Percentiles rank a stretch among this genome's conserved stretches.
Conservation (phyloP, 2,329 filamentous ascomycete species). For the Fusarium coicis region DNA sequence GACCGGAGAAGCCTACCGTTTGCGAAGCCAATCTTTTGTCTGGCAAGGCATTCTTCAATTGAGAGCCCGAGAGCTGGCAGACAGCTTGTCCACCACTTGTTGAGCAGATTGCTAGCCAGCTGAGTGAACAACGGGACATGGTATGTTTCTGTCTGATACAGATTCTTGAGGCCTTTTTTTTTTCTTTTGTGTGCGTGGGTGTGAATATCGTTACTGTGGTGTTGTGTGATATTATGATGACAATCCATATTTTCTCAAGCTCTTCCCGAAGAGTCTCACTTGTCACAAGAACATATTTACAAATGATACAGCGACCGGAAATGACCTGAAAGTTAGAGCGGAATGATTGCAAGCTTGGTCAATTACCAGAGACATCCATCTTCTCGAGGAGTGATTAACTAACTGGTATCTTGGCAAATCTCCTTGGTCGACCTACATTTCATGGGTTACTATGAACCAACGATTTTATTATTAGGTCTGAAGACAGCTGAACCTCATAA, state of each 20-base stretch:
- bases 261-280: not conserved
- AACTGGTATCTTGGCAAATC: not conserved
- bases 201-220: not conserved
- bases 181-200: not conserved
- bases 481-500: not conserved
- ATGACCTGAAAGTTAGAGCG: not conserved
- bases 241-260: not conserved
- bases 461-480: not conserved
- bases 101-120: not conserved
- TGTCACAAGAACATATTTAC: not conserved
- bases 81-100: not conserved
- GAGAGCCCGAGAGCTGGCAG: slow-evolving; percentile 1
- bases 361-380: not conserved
- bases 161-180: not conserved
- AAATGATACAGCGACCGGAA: not conserved
- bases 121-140: not conserved
- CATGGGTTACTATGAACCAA: not conserved
- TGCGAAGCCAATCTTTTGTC: slow-evolving; percentile 5
- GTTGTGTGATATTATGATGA: not conserved
- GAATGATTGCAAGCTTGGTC: too few relatives aligned
- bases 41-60: slow-evolving; percentile 39
- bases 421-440: not conserved
- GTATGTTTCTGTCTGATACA: not conserved
- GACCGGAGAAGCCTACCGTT: slow-evolving; percentile 9
- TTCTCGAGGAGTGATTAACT: not conserved